Conservation (phyloP, 352 stramenopile genomes). For the Phytophthora agathidicida region DNA sequence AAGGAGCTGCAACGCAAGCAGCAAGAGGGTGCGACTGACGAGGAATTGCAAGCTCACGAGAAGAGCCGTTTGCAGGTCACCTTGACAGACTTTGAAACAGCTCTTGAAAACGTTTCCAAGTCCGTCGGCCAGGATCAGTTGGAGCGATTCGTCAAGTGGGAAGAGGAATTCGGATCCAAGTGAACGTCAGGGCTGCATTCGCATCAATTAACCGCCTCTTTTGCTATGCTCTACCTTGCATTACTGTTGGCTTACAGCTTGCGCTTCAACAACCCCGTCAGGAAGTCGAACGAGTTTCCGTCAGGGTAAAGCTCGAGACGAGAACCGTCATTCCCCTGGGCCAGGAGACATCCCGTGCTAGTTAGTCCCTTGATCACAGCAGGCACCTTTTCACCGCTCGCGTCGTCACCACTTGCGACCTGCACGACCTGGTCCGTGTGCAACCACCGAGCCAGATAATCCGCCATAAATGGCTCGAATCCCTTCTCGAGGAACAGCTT, state of each 20-base stretch:
- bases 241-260: conserved; percentile 56
- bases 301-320: conserved; percentile 89
- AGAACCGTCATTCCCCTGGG: conserved; percentile 58
- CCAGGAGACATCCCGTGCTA: conserved; percentile 78
- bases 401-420: conserved; percentile 59
- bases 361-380: conserved; percentile 85
- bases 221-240: conserved; percentile 1
- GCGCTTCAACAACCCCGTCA: conserved; percentile 84
- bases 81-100: conserved; percentile 59
- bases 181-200: conserved; percentile 27
- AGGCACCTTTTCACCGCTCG: conserved; percentile 44
- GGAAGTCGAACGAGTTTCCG: conserved; percentile 91
- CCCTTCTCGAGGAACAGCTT: conserved; percentile 78
- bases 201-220: neutral
- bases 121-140: conserved; percentile 80
- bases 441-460: conserved; percentile 87
- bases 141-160: conserved; percentile 79
- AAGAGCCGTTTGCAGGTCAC: conserved; percentile 65
- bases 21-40: conserved; percentile 44
- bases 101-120: conserved; percentile 85
- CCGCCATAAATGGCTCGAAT: conserved; percentile 85
- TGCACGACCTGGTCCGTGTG: conserved; percentile 87
- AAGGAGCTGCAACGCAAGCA: conserved; percentile 57
- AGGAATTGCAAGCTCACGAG: conserved; percentile 54
- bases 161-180: conserved; percentile 87